Evolutionary conservation across 2,329 filamentous ascomycete genomes (phyloP), one percentile per base, ranked within the genome.

Genomic region (Penicillium brasilianum): DNA sequence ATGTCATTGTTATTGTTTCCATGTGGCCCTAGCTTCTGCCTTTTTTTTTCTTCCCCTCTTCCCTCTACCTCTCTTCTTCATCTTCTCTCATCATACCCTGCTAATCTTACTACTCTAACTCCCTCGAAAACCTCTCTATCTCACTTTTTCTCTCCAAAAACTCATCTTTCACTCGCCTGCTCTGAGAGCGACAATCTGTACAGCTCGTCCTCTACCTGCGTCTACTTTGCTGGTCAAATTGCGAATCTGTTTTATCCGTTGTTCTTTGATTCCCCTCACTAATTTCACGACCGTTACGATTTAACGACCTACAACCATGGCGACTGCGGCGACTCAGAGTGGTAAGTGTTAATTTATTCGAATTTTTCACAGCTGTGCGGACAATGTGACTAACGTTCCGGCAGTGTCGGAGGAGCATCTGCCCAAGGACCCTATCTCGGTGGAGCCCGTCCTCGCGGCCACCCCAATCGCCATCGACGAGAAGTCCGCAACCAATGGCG

Each of bases 151-250:
- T 36, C 48, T 34, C 28, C 16, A 20, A 20, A 20, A 20, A 10
- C n/a, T 9, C n/a, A n/a, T n/a, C 28, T 16, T 39, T 20, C 8
- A 30, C 32, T 32, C n/a, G 20, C 55, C 52, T 61, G 64, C 64
- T 68, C 65, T 66, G 61, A 53, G 63, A 67, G 64, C 64, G 62
- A 59, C 54, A 39, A 39, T 58, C 46, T 69, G 64, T 70, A 68
- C 64, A 67, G 62, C 63, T 57, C 58, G 25, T 59, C 44, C 34
- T 39, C 48, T 66, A 59, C 60, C 58, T 68, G 69, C 59, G 60
- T 64, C 57, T 64, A 54, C 58, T 69, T 69, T 69, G 68, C 68
- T 68, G 68, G 68, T 67, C 68, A 70, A 69, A 64, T 69, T 66
- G 66, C 65, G 61, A 66, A 64, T 61, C 36, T 36, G 51, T 16